Evolutionary conservation across 805 yeast genomes (phyloP), one percentile per base, ranked within the genome.

Genomic region (Kurtzmaniella fragi): DNA sequence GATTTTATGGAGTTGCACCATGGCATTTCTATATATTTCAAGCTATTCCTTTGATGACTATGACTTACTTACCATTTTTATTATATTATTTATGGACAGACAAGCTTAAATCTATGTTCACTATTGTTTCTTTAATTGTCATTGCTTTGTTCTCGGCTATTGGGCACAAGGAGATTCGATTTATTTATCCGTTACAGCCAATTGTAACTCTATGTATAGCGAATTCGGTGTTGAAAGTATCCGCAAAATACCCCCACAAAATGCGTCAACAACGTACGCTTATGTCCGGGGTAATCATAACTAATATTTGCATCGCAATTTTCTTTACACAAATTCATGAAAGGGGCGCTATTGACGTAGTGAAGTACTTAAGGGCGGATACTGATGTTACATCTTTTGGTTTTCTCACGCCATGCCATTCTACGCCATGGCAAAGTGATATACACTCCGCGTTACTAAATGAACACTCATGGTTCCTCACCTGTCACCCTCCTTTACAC

Each of bases 321-420:
- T 71, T 80, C 46, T 71, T 88, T 47, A 71, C 87, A 1, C 70
- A 70, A n/a, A 61, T 78, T 28, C 91, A 93, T 54, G 99, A 93
- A 62, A 67, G 84, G 14, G 99, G 99, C 1, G 95, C 80, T 14
- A 76, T 90, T 12, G 80, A 75, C 29, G 82, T 89, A 0, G 70
- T 84, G 10, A 60, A 75, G 11, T 70, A 67, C 35, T 51, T 90
- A 16, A 70, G 80, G 31, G 43, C 52, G 5, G 43, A 59, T 16
- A 56, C 66, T 3, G 49, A 54, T 3, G 70, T 77, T 8, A 44
- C 59, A 7, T 71, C 84, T 1, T 62, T 90, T 23, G 95, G 96
- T 0, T 86, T 93, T 49, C 59, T 93, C 12, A 88, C 90, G 54
- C 99, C 99, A 0, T 93, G 99, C 52, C 99, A 93, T 59, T 90